Percentiles rank a stretch among this genome's conserved stretches.
Evolutionary conservation across 2,329 filamentous ascomycete species (phyloP).

Genomic region (Tolypocladium guangdongense): DNA sequence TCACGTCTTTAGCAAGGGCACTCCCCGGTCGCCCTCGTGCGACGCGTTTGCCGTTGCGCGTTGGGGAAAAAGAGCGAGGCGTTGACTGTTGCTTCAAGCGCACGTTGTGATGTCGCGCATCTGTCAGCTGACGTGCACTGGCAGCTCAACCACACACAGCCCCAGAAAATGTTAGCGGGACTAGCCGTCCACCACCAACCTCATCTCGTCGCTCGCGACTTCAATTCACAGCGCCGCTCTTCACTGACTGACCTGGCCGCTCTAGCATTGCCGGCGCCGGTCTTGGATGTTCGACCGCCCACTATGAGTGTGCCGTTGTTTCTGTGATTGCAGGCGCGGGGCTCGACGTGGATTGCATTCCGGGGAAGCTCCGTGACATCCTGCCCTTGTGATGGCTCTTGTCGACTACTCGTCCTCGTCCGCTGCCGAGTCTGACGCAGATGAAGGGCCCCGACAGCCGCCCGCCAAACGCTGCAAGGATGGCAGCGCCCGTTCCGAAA

Average conservation of each 20-base stretch:
- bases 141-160: not conserved
- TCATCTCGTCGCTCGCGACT: not conserved
- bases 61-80: too few relatives aligned
- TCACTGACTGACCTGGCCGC: not conserved
- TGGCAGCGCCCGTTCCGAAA: not conserved
- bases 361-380: not conserved
- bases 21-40: too few relatives aligned
- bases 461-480: constrained; percentile 4
- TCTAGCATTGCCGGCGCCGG: not conserved
- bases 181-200: not conserved
- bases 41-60: not conserved
- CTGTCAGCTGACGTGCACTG: not conserved
- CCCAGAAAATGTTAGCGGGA: not conserved
- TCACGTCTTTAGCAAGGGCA: not conserved
- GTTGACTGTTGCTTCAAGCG: too few relatives aligned
- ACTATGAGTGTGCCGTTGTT: not conserved
- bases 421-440: constrained; percentile 14
- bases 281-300: not conserved
- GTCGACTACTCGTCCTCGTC: constrained; percentile 53
- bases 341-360: not conserved
- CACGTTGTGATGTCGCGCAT: too few relatives aligned
- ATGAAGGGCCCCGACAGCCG: constrained; percentile 13
- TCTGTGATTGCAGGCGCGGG: not conserved
- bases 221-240: not conserved
- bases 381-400: constrained; percentile 37